These are phyloP conservation scores for Aspergillus incahuasiensis DNA, from an alignment of 495 filamentous ascomycete species.

Conservation along the genomic window DNA sequence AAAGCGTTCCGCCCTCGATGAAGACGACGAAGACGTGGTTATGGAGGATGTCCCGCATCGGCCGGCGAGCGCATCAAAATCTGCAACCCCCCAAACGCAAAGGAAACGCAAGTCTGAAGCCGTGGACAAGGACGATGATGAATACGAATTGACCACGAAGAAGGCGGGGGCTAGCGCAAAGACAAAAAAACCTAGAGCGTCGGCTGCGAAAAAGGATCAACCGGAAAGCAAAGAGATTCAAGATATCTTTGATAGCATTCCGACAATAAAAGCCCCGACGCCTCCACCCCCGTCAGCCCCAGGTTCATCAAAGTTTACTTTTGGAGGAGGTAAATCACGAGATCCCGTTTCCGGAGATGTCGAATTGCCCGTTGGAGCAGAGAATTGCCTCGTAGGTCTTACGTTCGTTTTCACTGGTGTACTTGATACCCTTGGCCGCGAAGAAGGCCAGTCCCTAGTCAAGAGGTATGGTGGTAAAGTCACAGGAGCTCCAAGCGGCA, in stretches of 20 bases:
- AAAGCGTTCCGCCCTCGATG: constrained; percentile 41
- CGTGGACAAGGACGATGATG: constrained; percentile 35
- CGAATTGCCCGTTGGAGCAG: constrained; percentile 76
- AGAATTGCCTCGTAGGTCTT: constrained; percentile 89
- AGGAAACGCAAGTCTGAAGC: constrained; percentile 59
- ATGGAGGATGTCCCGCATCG: constrained; percentile 44
- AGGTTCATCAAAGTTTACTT: constrained; percentile 66
- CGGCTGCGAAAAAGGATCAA: constrained; percentile 58
- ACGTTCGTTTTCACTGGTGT: constrained; percentile 97
- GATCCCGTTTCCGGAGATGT: constrained; percentile 58
- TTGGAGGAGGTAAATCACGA: constrained; percentile 44
- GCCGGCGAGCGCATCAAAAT: constrained; percentile 32
- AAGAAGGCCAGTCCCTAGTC: constrained; percentile 82
- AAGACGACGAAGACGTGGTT: constrained; percentile 43
- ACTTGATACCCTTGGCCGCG: constrained; percentile 69
- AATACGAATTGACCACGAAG: constrained; percentile 27
- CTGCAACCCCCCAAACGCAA: constrained; percentile 26
- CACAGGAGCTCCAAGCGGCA: constrained; percentile 76
- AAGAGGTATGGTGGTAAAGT: constrained; percentile 93
- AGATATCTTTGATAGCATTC: constrained; percentile 83
- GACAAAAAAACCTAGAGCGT: constrained; percentile 56
- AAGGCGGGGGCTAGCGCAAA: constrained; percentile 32
- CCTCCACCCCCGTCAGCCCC: constrained; percentile 70
- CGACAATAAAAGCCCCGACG: constrained; percentile 72
- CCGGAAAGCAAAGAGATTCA: constrained; percentile 64